These are phyloP conservation scores for Pseudonitzschia multistriata DNA, from an alignment of 108 stramenopile genomes.

Conservation along the genomic window DNA sequence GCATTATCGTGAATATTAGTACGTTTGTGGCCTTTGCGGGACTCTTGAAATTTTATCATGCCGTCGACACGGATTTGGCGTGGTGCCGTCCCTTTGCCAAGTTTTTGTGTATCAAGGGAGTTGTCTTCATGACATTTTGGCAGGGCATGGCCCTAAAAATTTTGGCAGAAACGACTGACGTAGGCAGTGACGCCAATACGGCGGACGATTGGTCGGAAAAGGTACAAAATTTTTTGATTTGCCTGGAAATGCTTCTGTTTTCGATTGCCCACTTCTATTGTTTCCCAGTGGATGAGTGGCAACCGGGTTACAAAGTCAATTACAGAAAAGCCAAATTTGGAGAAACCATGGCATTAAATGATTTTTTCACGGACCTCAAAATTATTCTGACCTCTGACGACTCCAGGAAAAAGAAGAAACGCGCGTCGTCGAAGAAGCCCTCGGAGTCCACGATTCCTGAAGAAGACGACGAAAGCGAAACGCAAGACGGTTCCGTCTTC, in stretches of 20 bases:
- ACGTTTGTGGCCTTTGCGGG: constrained; percentile 89
- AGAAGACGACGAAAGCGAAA: constrained; percentile 30
- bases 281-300: constrained; percentile 92
- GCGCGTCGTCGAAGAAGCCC: constrained; percentile 21
- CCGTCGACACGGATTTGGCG: constrained; percentile 78
- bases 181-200: constrained; percentile 45
- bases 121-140: constrained; percentile 95
- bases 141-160: constrained; percentile 77
- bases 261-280: constrained; percentile 91
- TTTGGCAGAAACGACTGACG: constrained; percentile 68
- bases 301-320: constrained; percentile 72
- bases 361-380: constrained; percentile 84
- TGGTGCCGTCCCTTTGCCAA: constrained; percentile 92
- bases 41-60: constrained; percentile 90
- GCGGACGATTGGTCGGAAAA: constrained; percentile 71
- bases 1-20: constrained; percentile 75
- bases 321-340: constrained; percentile 67
- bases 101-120: constrained; percentile 71
- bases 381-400: constrained; percentile 38
- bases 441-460: constrained; percentile 31
- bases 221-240: constrained; percentile 91
- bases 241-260: constrained; percentile 92
- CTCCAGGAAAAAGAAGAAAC: constrained; percentile 11
- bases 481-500: constrained; percentile 11
- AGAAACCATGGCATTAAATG: constrained; percentile 81